phyloP scores from a whole-genome alignment of 208 protist genomes.

The Crithidia acanthocephali region DNA sequence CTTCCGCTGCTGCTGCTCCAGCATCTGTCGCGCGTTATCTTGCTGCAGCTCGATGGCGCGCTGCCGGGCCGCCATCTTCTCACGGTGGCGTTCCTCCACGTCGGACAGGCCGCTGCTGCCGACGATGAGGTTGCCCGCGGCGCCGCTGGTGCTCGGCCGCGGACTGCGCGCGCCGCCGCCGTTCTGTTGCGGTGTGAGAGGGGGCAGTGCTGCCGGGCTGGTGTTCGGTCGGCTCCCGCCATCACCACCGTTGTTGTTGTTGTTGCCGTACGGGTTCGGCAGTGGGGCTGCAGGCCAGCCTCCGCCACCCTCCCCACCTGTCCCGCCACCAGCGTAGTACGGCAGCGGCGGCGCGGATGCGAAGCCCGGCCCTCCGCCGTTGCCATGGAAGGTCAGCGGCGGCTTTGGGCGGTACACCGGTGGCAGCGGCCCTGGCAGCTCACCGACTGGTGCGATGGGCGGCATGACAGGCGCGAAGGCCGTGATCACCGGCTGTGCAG shows the following conservation, averaged over 20 bases:
- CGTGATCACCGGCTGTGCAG: slow-evolving; percentile 24
- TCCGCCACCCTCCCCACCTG: background rate
- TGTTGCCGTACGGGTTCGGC: slow-evolving; percentile 7
- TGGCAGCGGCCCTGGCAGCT: slow-evolving; percentile 42
- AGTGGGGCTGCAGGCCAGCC: slow-evolving; percentile 6
- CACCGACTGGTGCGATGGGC: slow-evolving; percentile 25
- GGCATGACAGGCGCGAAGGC: slow-evolving; percentile 33
- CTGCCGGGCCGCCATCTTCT: slow-evolving; percentile 42
- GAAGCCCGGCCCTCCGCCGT: background rate
- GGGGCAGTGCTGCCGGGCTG: slow-evolving; percentile 25
- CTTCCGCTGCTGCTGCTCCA: slow-evolving; percentile 54
- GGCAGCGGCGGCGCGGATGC: background rate
- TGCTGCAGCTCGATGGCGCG: slow-evolving; percentile 72
- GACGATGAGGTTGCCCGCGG: slow-evolving; percentile 24
- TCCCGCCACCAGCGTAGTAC: slow-evolving; percentile 8
- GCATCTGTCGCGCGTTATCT: slow-evolving; percentile 73
- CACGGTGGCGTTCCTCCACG: slow-evolving; percentile 24
- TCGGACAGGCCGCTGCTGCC: slow-evolving; percentile 36
- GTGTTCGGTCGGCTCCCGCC: slow-evolving; percentile 12
- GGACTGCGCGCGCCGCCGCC: slow-evolving; percentile 9
- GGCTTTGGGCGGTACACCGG: slow-evolving; percentile 50
- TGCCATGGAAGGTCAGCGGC: slow-evolving; percentile 40
- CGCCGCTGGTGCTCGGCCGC: slow-evolving; percentile 18
- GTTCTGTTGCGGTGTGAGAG: background rate
- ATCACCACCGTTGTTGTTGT: background rate